These are phyloP conservation scores for Verticillium nonalfalfae DNA, from an alignment of 2,329 filamentous ascomycete genomes.

Conservation along the genomic window DNA sequence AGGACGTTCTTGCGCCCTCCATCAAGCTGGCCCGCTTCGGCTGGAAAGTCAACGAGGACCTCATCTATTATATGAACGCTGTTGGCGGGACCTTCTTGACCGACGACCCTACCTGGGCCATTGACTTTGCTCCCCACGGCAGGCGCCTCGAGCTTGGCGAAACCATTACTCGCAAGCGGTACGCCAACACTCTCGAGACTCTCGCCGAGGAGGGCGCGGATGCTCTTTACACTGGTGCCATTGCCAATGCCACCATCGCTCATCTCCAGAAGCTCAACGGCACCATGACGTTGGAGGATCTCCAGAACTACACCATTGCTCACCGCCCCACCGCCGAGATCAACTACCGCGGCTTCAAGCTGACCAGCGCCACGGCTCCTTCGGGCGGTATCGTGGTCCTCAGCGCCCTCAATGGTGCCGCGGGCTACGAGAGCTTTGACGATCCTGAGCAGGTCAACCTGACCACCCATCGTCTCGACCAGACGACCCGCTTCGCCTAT, in stretches of 20 bases:
- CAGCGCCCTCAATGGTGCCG: conserved; percentile 67
- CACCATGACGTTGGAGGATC: conserved; percentile 69
- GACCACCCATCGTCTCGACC: conserved; percentile 73
- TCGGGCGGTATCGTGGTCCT: conserved; percentile 68
- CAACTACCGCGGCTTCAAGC: conserved; percentile 62
- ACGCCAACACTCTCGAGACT: conserved; percentile 64
- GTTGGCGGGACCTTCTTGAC: conserved; percentile 55
- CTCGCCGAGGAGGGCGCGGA: conserved; percentile 61
- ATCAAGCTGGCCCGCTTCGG: conserved; percentile 66
- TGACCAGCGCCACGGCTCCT: conserved; percentile 63
- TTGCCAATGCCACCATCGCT: conserved; percentile 63
- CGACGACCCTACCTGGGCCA: conserved; percentile 67
- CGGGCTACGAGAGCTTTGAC: conserved; percentile 63
- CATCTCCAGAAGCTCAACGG: conserved; percentile 59
- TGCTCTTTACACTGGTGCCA: conserved; percentile 63
- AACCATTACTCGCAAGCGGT: conserved; percentile 66
- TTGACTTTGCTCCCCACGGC: conserved; percentile 79
- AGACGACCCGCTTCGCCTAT: conserved; percentile 79
- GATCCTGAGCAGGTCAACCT: conserved; percentile 45
- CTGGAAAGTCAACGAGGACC: conserved; percentile 65
- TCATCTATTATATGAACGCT: conserved; percentile 63
- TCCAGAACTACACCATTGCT: conserved; percentile 65
- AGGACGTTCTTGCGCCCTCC: conserved; percentile 61
- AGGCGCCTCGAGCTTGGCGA: conserved; percentile 61
- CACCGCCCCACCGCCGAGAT: conserved; percentile 56